A percentile compares a stretch with the other conserved stretches of the same genome.
phyloP scores from a whole-genome alignment of 306 rosid genomes.

The Lotus japonicus region DNA sequence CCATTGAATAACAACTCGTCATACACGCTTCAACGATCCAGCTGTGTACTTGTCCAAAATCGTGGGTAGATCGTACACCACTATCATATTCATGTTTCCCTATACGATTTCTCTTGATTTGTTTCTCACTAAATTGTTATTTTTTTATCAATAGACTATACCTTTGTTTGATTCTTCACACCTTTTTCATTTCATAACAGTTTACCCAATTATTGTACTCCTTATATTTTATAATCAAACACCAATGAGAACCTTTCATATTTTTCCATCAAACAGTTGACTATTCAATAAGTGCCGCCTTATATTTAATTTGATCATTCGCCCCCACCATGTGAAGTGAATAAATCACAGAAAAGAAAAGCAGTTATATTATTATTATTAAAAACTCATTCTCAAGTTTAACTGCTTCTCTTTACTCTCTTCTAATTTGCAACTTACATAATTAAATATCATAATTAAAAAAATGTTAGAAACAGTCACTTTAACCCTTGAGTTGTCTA shows the following conservation, averaged over 20 bases:
- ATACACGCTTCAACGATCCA: too few species aligned
- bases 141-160: too few species aligned
- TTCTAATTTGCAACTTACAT: neutral
- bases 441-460: neutral
- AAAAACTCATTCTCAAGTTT: neutral
- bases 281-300: neutral
- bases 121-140: neutral
- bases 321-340: neutral
- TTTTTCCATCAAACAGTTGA: neutral
- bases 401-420: neutral
- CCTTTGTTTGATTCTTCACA: neutral
- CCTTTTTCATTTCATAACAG: neutral
- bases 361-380: neutral
- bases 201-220: neutral
- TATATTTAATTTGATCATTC: neutral
- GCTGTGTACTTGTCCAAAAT: neutral
- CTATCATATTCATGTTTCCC: neutral
- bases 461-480: too few species aligned
- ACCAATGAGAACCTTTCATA: neutral
- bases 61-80: slow-evolving; percentile 18
- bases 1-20: too few species aligned
- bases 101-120: neutral
- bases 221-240: neutral
- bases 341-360: neutral
- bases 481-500: too few species aligned